Base-by-base conservation (phyloP, 1,139 yeast genomes). In the Meyerozyma guilliermondii region DNA sequence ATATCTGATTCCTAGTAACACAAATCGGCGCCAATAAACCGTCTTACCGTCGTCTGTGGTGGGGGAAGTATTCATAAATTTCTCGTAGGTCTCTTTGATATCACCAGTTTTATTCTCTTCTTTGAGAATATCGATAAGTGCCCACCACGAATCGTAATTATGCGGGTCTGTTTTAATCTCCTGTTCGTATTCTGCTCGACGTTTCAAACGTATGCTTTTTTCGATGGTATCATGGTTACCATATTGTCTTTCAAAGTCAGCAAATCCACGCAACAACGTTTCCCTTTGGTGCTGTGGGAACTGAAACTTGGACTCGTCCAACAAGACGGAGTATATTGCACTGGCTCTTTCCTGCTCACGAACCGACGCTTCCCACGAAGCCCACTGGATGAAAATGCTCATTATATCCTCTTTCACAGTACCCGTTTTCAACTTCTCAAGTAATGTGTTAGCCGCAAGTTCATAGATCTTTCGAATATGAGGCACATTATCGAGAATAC, bases 71-170 rank as follows among this genome's bases (percentile, higher is more conserved):
- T 34, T 28, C 22, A 44, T 28, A 8, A 46, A 35, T 9, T 40
- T 42, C 8, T 20, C 41, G 18, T 16, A 30, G 29, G 22, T 20
- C 22, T 20, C 22, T 7, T 20, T 20, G 22, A 20, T 20, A 4
- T 20, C 22, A 7, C 7, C 22, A 20, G 22, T 20, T 20, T 53
- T 49, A 3, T 59, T 50, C 0, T 71, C 64, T 39, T 61, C 62
- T 27, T 64, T 66, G 28, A 80, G 50, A 18, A 86, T 55, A 17
- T 74, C 71, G 2, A 87, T 51, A 51, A 82, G 81, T 0, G 78
- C 60, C 88, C 95, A 88, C 97, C 97, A 89, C 0, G 80, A 65
- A 54, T 85, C 94, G 58, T 80, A 83, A 60, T 87, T 87, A 1
- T 49, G 40, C 0, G 87, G 81, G 44, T 78, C 70, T 5, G 56